These are phyloP conservation scores for Dillenia turbinata DNA, from an alignment of 164 flowering plant genomes.

Conservation along the genomic window DNA sequence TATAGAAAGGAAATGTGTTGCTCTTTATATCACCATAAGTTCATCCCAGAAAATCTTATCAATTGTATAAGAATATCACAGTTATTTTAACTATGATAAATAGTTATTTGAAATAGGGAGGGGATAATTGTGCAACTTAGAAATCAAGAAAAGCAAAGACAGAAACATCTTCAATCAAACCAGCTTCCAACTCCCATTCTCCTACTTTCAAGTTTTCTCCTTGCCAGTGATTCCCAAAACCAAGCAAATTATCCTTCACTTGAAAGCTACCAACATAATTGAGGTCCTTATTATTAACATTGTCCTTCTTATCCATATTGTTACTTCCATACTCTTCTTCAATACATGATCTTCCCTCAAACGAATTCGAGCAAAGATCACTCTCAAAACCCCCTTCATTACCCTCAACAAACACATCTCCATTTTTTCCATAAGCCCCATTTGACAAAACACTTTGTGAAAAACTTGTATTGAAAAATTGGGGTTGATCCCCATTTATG, in stretches of 20 bases:
- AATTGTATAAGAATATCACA: background rate
- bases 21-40: no score
- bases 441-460: background rate
- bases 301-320: conserved; percentile 8
- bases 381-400: conserved; percentile 18
- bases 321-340: conserved; percentile 7
- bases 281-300: conserved; percentile 7
- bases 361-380: conserved; percentile 25
- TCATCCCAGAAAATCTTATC: no score
- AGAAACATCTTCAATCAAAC: conserved; percentile 41
- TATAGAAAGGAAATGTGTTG: background rate
- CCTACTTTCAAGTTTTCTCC: conserved; percentile 38
- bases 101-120: background rate
- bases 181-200: conserved; percentile 43
- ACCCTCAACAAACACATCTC: background rate
- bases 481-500: conserved; percentile 3
- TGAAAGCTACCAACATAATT: conserved; percentile 12
- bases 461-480: no score
- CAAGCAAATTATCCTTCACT: conserved; percentile 27
- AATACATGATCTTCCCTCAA: conserved; percentile 14
- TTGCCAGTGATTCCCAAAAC: conserved; percentile 31
- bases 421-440: no score
- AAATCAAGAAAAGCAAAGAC: conserved; percentile 47
- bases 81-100: no score
- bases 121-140: conserved; percentile 22